Base-by-base conservation (phyloP, 2,329 filamentous ascomycete genomes). In the Podosphaera xanthii region DNA sequence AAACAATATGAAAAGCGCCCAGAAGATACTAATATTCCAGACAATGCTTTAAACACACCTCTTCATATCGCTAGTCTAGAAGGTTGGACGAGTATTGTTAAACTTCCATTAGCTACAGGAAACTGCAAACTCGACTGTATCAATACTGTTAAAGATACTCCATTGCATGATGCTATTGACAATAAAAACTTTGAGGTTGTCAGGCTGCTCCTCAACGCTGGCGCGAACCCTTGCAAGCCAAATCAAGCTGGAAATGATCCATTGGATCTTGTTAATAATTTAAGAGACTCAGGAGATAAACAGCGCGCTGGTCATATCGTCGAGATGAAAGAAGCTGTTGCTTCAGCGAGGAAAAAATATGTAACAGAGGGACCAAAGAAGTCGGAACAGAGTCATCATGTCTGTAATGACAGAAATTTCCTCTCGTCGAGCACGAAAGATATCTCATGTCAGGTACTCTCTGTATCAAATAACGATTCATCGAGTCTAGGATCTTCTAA, bases 11-110 rank as follows among this genome's bases (percentile, higher is more conserved):
- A 78, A 7, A 87, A 94, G 68, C 80, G 89, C 30, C 89, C 88
- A 0, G 87, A 94, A 62, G 89, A 97, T 70, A 71, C 97, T 59
- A 87, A 98, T 65, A 79, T 90, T 60, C 82, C 87, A 33, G 92
- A 98, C 68, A 94, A 95, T 69, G 92, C 92, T 12, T 87, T 88
- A n/a, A 97, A 97, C 67, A 94, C 91, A 0, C 92, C 92, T 33
- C 75, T 98, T 40, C 92, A 98, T 70, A 92, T 95, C 64, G 91
- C 92, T 40, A 83, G 90, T 38, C 77, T 98, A 60, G 85, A 92
- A 67, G 92, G 92, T 5, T 86, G 84, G 69, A 83, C 83, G 38
- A 81, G 92, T 59, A 90, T 97, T 60, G 92, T 97, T 46, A 83
- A 86, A 68, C 84, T 94, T 58, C 74, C 98, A 46, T 82, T 98